Base-by-base conservation (phyloP, 306 rosid species). In the Crataegus laevigata region DNA sequence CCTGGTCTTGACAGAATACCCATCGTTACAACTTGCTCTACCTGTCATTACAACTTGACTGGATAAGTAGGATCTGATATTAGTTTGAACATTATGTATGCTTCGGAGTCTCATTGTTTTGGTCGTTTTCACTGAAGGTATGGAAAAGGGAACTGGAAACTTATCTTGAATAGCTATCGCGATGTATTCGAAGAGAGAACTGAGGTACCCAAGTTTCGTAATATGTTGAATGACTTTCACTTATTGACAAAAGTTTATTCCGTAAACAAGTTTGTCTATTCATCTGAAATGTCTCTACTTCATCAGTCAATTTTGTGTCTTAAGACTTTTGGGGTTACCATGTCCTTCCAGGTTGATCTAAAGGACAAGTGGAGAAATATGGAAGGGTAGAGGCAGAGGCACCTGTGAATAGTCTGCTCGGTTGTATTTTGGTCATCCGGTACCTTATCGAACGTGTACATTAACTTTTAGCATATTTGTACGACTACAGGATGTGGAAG, bases 341-440 rank as follows among this genome's bases (percentile, higher is more conserved):
- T 77, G 71, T 63, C 36, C 74, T 68, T 66, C 36, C 76, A 91
- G 98, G 98, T 89, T 73, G 96, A 94, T 89, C 77, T 94, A 72
- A 94, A 94, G 87, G 98, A 94, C 81, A 91, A 91, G 62, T 94
- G 97, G 98, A 82, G 97, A 80, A 94, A 91, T 73, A 76, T 94
- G 96, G 72, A 78, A 8, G 78, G 85, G 67, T 74, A 77, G 36
- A 65, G 71, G 65, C 61, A 77, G 36, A 65, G 71, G 65, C 61
- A 50, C 66, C 25, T 57, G 15, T 60, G 58, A 42, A 40, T 73
- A 3, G n/a, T 58, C 36, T 25, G 29, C 64, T 17, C 22, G 1
- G 29, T 17, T 26, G 5, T 61, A 14, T 22, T 66, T 32, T 18
- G 26, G 28, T 36, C 21, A 7, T 10, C 21, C 10, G 14, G 11